A percentile compares a stretch with the other conserved stretches of the same genome.
Conservation (phyloP, 1,284 basidiomycete species). For the Fomitopsis palustris region DNA sequence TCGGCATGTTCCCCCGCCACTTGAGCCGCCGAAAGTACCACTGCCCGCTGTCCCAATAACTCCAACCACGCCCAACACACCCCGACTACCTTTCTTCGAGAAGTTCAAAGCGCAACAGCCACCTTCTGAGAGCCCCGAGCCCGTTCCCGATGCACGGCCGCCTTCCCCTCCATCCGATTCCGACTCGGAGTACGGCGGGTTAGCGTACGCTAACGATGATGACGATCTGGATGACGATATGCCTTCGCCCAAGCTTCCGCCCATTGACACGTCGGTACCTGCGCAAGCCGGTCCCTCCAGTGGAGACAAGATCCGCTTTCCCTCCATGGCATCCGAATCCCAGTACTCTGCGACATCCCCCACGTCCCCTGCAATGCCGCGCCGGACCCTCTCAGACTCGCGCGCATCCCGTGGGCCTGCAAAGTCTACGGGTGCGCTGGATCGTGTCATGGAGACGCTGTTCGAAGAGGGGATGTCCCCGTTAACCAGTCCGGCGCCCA, state of each 20-base stretch:
- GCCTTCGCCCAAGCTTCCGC: conserved; percentile 8
- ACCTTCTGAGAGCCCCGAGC: conserved; percentile 6
- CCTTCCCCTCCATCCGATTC: conserved; percentile 11
- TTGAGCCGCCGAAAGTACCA: conserved; percentile 27
- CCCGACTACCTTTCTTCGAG: conserved; percentile 42
- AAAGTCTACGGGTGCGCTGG: conserved; percentile 37
- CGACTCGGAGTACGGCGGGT: conserved; percentile 23
- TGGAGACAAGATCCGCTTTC: conserved; percentile 26
- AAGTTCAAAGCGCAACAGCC: conserved; percentile 38
- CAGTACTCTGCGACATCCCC: conserved; percentile 25
- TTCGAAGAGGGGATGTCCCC: conserved; percentile 40
- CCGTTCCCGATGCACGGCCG: neutral
- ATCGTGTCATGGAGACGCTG: conserved; percentile 47
- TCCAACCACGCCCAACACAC: conserved; percentile 28
- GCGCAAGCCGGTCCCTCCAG: neutral
- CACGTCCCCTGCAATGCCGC: conserved; percentile 20
- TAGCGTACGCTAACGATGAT: conserved; percentile 28
- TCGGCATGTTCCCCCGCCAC: conserved; percentile 21
- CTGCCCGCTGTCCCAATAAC: conserved; percentile 27
- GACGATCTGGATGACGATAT: conserved; percentile 23
- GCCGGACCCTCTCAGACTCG: conserved; percentile 26
- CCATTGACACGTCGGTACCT: conserved; percentile 1
- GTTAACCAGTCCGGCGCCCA: conserved; percentile 25
- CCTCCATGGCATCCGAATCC: conserved; percentile 27
- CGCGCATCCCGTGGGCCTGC: conserved; percentile 22